phyloP scores from a whole-genome alignment of 2,329 filamentous ascomycete species.

The Chaetomiaceae sp. region DNA sequence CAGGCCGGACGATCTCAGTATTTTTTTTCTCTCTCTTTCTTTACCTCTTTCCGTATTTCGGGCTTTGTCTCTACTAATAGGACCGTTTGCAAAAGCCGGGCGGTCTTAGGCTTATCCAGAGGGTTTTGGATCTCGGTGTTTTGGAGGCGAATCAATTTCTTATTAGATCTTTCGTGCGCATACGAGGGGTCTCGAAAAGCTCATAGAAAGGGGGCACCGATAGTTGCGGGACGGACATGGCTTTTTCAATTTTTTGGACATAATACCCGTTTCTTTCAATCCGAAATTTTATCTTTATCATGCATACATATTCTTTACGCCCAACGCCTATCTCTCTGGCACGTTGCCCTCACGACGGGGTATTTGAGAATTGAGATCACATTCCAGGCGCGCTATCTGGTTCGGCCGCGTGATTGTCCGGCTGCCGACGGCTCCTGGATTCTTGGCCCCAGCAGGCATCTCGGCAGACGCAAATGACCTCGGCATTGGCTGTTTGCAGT shows the following conservation, averaged over 20 bases:
- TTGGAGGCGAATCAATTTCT: not conserved
- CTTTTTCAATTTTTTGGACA: not conserved
- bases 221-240: not conserved
- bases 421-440: not conserved
- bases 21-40: not conserved
- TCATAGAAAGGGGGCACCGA: slow-evolving; percentile 2
- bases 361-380: too few relatives aligned
- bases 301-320: not conserved
- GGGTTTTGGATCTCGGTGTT: not conserved
- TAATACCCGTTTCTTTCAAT: slow-evolving; percentile 7
- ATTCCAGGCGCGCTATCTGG: too few relatives aligned
- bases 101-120: not conserved
- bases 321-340: not conserved
- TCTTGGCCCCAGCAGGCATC: too few relatives aligned
- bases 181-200: slow-evolving; percentile 1
- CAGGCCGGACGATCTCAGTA: not conserved
- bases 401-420: not conserved
- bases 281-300: not conserved
- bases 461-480: slow-evolving; percentile 14
- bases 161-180: not conserved
- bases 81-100: not conserved
- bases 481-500: slow-evolving; percentile 16
- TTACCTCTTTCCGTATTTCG: not conserved
- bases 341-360: too few relatives aligned
- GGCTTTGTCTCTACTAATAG: not conserved